Conservation (phyloP, 1,284 basidiomycete genomes). For the Ceratobasidium sp. region DNA sequence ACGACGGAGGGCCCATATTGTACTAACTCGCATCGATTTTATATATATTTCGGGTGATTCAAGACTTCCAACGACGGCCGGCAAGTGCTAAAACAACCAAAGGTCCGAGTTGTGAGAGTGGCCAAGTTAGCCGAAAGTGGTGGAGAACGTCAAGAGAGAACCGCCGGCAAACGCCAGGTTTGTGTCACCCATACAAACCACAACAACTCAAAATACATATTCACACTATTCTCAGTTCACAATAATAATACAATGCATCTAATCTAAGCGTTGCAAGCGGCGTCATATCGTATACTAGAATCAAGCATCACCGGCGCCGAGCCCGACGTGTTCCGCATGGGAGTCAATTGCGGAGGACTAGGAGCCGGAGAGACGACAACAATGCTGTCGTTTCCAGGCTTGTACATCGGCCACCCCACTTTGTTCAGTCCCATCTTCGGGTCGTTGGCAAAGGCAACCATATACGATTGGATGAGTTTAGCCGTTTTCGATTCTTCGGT, state of each 20-base stretch:
- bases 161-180: constrained; percentile 33
- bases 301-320: background rate
- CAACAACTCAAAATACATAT: constrained; percentile 2
- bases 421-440: constrained; percentile 1
- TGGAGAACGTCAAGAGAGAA: constrained; percentile 13
- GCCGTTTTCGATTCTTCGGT: background rate
- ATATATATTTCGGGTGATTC: background rate
- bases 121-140: constrained; percentile 21
- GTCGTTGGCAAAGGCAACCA: constrained; percentile 15
- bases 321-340: background rate
- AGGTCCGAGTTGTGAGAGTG: background rate
- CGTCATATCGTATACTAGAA: constrained; percentile 10
- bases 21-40: constrained; percentile 19
- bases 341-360: background rate
- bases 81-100: background rate
- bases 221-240: background rate
- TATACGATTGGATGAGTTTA: background rate
- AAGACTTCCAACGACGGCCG: too few relatives aligned
- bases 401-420: constrained; percentile 16
- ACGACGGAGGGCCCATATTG: constrained; percentile 35
- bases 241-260: background rate
- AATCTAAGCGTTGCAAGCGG: background rate
- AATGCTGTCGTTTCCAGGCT: constrained; percentile 27
- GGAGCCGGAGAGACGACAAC: constrained; percentile 2
- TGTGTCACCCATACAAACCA: constrained; percentile 9